phyloP scores from a whole-genome alignment of 306 rosid species.

The Prunus mume region DNA sequence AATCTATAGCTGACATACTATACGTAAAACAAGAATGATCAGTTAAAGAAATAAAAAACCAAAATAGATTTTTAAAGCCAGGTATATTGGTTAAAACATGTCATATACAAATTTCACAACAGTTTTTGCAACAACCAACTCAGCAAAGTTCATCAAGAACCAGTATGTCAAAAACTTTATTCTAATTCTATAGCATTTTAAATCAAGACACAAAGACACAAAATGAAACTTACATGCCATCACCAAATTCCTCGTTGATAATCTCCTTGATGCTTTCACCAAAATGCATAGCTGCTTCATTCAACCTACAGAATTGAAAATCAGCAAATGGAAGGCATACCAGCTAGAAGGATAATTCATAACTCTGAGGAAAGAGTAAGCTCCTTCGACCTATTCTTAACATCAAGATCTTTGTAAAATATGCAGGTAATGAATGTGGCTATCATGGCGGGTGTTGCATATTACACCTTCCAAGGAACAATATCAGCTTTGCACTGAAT shows the following conservation, averaged over 20 bases:
- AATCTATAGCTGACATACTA: conserved; percentile 96
- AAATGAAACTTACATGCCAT: conserved; percentile 79
- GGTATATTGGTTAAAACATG: background rate
- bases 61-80: conserved; percentile 1
- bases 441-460: background rate
- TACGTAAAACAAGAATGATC: conserved; percentile 17
- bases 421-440: background rate
- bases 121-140: background rate
- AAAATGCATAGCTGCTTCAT: conserved; percentile 93
- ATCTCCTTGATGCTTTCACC: conserved; percentile 98
- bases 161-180: background rate
- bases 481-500: background rate
- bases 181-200: background rate
- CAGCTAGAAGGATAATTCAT: background rate
- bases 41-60: conserved; percentile 2
- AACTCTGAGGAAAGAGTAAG: background rate
- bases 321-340: conserved; percentile 14
- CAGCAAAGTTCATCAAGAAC: background rate
- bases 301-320: conserved; percentile 56
- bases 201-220: conserved; percentile 11
- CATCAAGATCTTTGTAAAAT: background rate
- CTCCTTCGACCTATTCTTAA: background rate
- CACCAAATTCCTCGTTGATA: conserved; percentile 94
- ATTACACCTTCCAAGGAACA: background rate
- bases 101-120: background rate